Conservation (phyloP, 1,284 basidiomycete genomes). For the Ustilago esculenta region DNA sequence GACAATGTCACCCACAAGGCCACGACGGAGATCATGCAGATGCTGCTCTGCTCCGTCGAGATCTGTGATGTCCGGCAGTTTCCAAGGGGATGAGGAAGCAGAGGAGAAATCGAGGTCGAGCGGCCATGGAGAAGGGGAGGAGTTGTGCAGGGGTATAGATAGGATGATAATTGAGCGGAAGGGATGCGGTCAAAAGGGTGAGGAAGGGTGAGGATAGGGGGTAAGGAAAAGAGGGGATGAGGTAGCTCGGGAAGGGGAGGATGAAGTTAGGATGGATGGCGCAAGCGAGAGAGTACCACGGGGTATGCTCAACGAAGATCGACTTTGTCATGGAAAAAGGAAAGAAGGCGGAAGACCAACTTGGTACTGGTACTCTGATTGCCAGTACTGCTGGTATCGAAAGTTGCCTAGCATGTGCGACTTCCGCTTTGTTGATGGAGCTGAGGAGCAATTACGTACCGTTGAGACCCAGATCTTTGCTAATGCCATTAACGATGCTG, state of each 20-base stretch:
- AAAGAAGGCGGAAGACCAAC: too few relatives aligned
- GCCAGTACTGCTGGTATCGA: not conserved
- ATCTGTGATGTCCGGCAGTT: constrained; percentile 12
- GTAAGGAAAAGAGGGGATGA: not conserved
- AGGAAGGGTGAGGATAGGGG: not conserved
- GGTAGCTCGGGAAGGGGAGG: not conserved
- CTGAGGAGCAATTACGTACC: constrained; percentile 25
- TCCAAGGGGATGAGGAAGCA: not conserved
- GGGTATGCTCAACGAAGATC: too few relatives aligned
- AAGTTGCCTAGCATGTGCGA: not conserved
- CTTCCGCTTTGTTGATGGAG: not conserved
- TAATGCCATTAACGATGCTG: constrained; percentile 27
- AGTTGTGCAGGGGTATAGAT: not conserved
- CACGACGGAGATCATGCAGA: constrained; percentile 31
- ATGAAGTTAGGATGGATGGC: constrained; percentile 15
- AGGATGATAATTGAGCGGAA: not conserved
- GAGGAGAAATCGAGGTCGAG: constrained; percentile 7
- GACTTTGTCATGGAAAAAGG: too few relatives aligned
- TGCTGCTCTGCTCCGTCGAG: constrained; percentile 8
- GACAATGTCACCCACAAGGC: constrained; percentile 39
- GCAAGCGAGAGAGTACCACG: too few relatives aligned
- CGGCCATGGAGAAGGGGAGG: not conserved
- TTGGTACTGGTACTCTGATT: too few relatives aligned
- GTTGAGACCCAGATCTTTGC: constrained; percentile 22
- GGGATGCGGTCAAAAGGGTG: not conserved